Base-by-base conservation (phyloP, 2,329 filamentous ascomycete genomes). In the Juglanconis sp. region DNA sequence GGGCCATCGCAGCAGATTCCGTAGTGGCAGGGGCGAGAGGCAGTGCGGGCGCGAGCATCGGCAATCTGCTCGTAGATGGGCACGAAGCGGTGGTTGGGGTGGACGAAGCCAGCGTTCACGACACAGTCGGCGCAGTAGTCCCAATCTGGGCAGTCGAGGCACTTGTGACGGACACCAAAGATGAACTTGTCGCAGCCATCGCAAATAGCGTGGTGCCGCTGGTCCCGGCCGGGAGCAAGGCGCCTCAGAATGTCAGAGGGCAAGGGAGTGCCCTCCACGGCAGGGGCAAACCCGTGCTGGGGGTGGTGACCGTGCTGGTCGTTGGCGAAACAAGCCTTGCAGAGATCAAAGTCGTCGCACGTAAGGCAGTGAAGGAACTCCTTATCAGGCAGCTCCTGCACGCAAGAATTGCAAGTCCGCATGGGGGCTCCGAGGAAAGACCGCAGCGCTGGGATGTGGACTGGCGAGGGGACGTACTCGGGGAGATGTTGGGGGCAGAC, bases 1-100 rank as follows among this genome's bases (percentile, higher is more conserved):
- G 93, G 93, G 1, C 95, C 95, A 73, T 99, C 95, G 71, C 95
- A 99, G 81, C 90, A 96, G 71, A 98, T 94, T 60, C 93, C 94
- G 64, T 82, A 81, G 72, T 99, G 95, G 46, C 86, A 81, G 60
- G 80, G 75, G 50, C 72, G 81, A 70, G 66, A 70, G 58, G 67
- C 65, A 55, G 68, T 70, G 64, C 76, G 76, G 61, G 74, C 77
- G 69, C 67, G 62, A 46, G 71, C 66, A 51, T 76, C 72, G n/a
- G 56, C 47, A 35, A 64, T 55, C 57, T 73, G 85, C 68, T 92
- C 89, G 69, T 95, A 96, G 66, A 99, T 84, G 47, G 92, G 86
- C 11, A 91, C 91, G 71, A 99, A 98, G 66, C 93, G 90, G 74
- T 99, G 95, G 59, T 84, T 82, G 17, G 91, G 86, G 73, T 99